phyloP scores from a whole-genome alignment of 2,329 filamentous ascomycete species.

The Metarhizium robertsii region DNA sequence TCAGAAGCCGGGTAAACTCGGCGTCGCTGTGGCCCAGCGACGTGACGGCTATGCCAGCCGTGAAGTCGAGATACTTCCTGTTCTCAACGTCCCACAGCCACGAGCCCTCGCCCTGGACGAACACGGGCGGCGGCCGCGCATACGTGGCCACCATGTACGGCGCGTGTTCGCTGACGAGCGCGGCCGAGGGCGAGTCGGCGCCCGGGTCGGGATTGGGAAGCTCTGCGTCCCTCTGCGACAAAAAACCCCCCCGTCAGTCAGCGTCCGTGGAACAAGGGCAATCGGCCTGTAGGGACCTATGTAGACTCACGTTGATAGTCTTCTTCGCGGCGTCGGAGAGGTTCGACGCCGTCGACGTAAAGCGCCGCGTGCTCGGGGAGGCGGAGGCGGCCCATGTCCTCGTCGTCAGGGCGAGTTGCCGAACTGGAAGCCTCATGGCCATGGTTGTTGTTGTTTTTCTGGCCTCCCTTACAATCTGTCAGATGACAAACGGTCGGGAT shows the following conservation, averaged over 20 bases:
- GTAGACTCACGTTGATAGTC: constrained; percentile 22
- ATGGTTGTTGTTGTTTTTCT: constrained; percentile 14
- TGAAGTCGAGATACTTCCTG: constrained; percentile 85
- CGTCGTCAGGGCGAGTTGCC: constrained; percentile 23
- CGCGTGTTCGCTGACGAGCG: constrained; percentile 64
- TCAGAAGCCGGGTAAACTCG: constrained; percentile 64
- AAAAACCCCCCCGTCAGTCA: no score
- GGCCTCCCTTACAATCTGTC: no score
- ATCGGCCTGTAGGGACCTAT: no score
- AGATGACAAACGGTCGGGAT: no score
- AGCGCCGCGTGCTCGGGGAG: constrained; percentile 10
- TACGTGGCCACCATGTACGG: constrained; percentile 97
- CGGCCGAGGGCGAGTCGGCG: constrained; percentile 62
- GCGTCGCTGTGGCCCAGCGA: constrained; percentile 83
- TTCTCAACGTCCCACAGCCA: constrained; percentile 89
- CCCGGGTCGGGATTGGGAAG: constrained; percentile 63
- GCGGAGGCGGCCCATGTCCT: constrained; percentile 9
- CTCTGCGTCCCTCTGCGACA: constrained; percentile 19
- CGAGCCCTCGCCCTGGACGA: constrained; percentile 77
- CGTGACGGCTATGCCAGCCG: constrained; percentile 92
- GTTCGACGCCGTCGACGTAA: constrained; percentile 21
- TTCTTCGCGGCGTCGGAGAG: constrained; percentile 23
- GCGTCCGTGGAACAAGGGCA: no score
- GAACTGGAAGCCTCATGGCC: constrained; percentile 29
- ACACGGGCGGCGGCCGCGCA: constrained; percentile 79